Evolutionary conservation across 202 grass and related monocot genomes (phyloP).

Genomic region (Alloteropsis angusta): DNA sequence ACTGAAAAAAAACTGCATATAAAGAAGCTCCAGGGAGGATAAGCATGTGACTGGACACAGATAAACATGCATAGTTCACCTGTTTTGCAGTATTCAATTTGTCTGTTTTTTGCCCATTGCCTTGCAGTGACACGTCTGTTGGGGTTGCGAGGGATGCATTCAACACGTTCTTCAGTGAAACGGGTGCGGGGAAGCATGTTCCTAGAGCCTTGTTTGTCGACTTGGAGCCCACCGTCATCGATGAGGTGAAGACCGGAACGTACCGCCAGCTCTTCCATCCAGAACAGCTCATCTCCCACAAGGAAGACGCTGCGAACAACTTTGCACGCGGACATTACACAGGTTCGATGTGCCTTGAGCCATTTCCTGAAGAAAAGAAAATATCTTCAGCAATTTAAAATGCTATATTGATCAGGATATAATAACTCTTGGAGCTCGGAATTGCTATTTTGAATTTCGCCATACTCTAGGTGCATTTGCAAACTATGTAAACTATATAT

Average conservation of each 20-base stretch:
- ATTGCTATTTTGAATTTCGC: not conserved
- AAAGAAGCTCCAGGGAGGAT: not conserved
- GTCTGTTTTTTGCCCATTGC: not conserved
- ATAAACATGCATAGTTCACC: not conserved
- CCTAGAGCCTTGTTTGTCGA: conserved; percentile 73
- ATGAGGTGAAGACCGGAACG: conserved; percentile 55
- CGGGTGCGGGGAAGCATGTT: conserved; percentile 61
- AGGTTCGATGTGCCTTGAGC: conserved; percentile 21
- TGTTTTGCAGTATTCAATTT: not conserved
- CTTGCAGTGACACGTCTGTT: conserved; percentile 54
- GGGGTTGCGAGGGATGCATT: conserved; percentile 65
- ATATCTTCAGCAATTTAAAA: not conserved
- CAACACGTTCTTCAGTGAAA: conserved; percentile 88
- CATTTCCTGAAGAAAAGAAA: not conserved
- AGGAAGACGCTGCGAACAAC: conserved; percentile 81
- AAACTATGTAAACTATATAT: not conserved
- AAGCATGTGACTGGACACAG: not conserved
- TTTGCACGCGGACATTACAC: conserved; percentile 82
- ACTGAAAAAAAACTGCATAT: not conserved
- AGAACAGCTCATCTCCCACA: conserved; percentile 78
- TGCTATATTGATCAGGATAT: not conserved
- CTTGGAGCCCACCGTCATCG: conserved; percentile 68
- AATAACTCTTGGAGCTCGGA: not conserved
- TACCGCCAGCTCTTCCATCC: conserved; percentile 78
- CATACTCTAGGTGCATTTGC: not conserved